Evolutionary conservation across 2,329 filamentous ascomycete genomes (phyloP), one percentile per base, ranked within the genome.

Genomic region (Diplodia sapinea): DNA sequence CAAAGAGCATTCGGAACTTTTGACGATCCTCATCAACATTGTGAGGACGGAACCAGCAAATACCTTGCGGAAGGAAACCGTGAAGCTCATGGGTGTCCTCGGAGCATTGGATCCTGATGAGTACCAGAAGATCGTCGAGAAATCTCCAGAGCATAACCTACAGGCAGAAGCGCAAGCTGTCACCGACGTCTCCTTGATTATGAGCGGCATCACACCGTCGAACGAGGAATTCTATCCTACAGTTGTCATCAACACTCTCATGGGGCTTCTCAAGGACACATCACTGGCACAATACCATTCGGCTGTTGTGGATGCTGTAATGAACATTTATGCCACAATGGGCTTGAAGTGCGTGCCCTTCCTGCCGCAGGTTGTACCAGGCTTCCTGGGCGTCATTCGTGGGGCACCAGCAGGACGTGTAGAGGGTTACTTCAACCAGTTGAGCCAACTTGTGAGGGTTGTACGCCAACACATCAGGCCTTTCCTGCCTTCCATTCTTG

Each of bases 221-320:
- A 97, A 92, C 75, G 97, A 99, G 75, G 95, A 99, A 74, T 99
- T 99, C 79, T 99, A 97, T 75, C 95, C 95, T 0, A 99, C 95
- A 0, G 93, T 99, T 20, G 95, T 97, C 56, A 97, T 99, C 76
- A 97, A 97, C 74, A 96, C 95, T 1, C 85, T 99, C 12, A 88
- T 99, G 74, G 90, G 93, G 67, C 94, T 99, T 71, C 82, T 99
- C 43, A 96, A 94, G 74, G 95, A 99, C 73, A 89, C 89, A 31
- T 98, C 95, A 0, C 84, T 99, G 4, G 88, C 90, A 13, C 92
- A 96, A 74, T 94, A 97, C 73, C 96, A 99, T 74, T 94, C 93
- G 4, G 89, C 91, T 12, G 94, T 98, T 15, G 95, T 99, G 63
- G 95, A 98, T 77, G 95, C 95, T 5, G 96, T 99, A 73, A 98